Percentiles rank a stretch among this genome's conserved stretches.
These are phyloP conservation scores for Trichosporon inkin DNA, from an alignment of 1,284 basidiomycete genomes.

Conservation along the genomic window DNA sequence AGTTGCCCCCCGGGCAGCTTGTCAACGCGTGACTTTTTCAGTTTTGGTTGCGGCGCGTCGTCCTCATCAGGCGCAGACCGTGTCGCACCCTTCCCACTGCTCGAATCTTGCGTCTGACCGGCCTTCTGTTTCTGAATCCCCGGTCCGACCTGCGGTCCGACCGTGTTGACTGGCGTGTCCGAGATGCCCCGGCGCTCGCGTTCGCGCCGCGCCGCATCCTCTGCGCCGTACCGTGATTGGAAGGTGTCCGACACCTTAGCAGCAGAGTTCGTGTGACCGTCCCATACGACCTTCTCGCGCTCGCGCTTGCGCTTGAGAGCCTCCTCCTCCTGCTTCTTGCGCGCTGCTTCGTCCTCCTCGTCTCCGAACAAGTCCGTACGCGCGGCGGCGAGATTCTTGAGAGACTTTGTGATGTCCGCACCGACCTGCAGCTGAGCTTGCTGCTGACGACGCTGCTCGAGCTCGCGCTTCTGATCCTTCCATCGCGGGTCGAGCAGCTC, in stretches of 20 bases:
- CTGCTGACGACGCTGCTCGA: slow-evolving; percentile 84
- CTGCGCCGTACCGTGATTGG: slow-evolving; percentile 82
- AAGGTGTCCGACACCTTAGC: slow-evolving; percentile 82
- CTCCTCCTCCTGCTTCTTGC: slow-evolving; percentile 78
- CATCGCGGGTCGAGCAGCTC: slow-evolving; percentile 95
- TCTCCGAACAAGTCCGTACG: slow-evolving; percentile 94
- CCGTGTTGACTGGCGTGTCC: slow-evolving; percentile 24
- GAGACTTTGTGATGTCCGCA: slow-evolving; percentile 84
- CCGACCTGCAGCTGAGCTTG: slow-evolving; percentile 73
- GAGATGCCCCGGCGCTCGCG: slow-evolving; percentile 64
- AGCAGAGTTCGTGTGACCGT: slow-evolving; percentile 88
- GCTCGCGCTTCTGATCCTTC: slow-evolving; percentile 85
- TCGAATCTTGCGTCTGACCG: slow-evolving; percentile 24
- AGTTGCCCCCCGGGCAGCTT: slow-evolving; percentile 21
- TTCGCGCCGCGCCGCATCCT: slow-evolving; percentile 91
- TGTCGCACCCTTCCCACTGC: slow-evolving; percentile 32
- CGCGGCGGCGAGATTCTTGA: slow-evolving; percentile 81
- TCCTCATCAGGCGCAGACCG: slow-evolving; percentile 20
- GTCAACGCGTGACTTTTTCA: slow-evolving; percentile 22
- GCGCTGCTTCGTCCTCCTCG: slow-evolving; percentile 71
- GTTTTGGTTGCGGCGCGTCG: slow-evolving; percentile 14
- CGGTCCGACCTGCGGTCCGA: slow-evolving; percentile 32
- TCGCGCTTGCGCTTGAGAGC: slow-evolving; percentile 72
- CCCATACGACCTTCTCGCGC: slow-evolving; percentile 89
- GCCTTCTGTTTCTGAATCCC: slow-evolving; percentile 31